A percentile compares a stretch with the other conserved stretches of the same genome.
Conservation (phyloP, 2,329 filamentous ascomycete genomes). For the Trichoderma guizhouense region DNA sequence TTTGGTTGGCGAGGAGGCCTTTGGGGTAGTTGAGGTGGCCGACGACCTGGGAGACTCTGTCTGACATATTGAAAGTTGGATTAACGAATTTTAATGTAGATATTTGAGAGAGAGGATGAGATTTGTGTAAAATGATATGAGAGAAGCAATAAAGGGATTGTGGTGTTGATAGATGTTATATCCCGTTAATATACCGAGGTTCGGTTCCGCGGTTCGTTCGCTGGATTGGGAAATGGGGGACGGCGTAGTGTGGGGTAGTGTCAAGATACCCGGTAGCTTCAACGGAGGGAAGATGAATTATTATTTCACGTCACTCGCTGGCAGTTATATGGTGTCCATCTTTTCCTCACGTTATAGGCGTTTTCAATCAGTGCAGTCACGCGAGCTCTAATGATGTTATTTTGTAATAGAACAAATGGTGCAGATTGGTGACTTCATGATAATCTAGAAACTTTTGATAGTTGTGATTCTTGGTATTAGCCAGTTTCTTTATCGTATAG, state of each 20-base stretch:
- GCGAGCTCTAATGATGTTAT: no score
- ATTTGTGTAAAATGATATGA: not conserved
- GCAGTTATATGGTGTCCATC: no score
- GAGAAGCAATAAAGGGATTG: not conserved
- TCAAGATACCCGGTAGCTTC: not conserved
- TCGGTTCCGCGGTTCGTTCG: conserved; percentile 21
- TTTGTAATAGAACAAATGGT: no score
- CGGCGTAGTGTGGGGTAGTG: conserved; percentile 27
- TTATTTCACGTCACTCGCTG: not conserved
- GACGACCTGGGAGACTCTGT: conserved; percentile 68
- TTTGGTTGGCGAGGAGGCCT: conserved; percentile 74
- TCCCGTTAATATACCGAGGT: conserved; percentile 27
- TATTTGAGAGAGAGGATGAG: not conserved
- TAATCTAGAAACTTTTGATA: not conserved
- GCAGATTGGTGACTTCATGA: not conserved
- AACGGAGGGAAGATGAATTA: not conserved
- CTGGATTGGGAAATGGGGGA: not conserved
- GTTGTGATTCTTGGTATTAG: not conserved
- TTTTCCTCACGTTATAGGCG: no score
- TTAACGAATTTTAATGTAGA: no score
- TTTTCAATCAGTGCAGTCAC: no score
- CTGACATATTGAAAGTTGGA: conserved; percentile 40
- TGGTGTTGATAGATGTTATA: not conserved
- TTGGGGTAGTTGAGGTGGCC: conserved; percentile 78
- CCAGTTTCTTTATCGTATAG: not conserved